Conservation (phyloP, 2,329 filamentous ascomycete genomes). For the Elsinoe batatas region DNA sequence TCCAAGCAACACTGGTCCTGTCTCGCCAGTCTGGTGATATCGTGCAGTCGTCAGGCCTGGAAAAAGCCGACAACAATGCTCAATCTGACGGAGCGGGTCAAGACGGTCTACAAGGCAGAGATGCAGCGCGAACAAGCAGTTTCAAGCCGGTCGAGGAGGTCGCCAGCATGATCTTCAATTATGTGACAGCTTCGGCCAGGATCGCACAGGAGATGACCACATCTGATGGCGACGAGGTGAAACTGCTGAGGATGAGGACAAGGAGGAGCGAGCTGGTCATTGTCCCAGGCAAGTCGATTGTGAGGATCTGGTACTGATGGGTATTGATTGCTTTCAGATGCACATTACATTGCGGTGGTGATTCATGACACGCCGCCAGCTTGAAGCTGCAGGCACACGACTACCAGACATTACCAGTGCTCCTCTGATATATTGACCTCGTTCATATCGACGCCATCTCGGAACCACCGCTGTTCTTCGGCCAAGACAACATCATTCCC, state of each 20-base stretch:
- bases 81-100: conserved; percentile 23
- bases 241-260: conserved; percentile 65
- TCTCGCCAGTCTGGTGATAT: conserved; percentile 64
- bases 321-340: conserved; percentile 35
- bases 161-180: conserved; percentile 65
- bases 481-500: conserved; percentile 51
- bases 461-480: conserved; percentile 59
- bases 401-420: conserved; percentile 45
- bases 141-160: conserved; percentile 60
- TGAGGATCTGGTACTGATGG: background rate
- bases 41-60: conserved; percentile 62
- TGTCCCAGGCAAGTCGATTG: conserved; percentile 47
- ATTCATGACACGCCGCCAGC: conserved; percentile 71
- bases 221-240: conserved; percentile 67
- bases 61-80: conserved; percentile 47
- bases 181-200: conserved; percentile 57
- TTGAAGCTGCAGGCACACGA: conserved; percentile 26
- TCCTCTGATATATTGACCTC: conserved; percentile 54
- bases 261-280: conserved; percentile 79
- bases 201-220: conserved; percentile 64
- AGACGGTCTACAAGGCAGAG: conserved; percentile 18
- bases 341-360: conserved; percentile 68
- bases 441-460: conserved; percentile 59
- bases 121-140: conserved; percentile 23
- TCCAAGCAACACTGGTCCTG: conserved; percentile 67